phyloP scores from a whole-genome alignment of 306 rosid species.

The Prosopis cineraria region DNA sequence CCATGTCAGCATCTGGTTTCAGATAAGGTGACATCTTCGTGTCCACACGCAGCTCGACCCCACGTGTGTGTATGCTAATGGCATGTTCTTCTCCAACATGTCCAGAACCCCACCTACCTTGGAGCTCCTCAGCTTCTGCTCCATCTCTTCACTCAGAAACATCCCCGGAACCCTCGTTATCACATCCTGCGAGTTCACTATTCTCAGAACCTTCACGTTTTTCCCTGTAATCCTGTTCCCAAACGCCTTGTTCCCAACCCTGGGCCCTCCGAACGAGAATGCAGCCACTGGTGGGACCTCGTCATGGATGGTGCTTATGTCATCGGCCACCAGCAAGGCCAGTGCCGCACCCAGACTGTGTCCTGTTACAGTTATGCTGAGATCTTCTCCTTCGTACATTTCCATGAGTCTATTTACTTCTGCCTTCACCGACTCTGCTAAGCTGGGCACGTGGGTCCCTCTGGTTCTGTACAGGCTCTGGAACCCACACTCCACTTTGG shows the following conservation, averaged over 20 bases:
- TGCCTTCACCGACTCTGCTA: constrained; percentile 68
- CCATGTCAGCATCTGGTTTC: constrained; percentile 86
- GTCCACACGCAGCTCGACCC: constrained; percentile 72
- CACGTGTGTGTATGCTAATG: constrained; percentile 72
- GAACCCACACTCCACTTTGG: constrained; percentile 86
- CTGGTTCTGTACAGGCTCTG: constrained; percentile 67
- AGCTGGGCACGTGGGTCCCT: constrained; percentile 75
- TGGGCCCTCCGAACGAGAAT: constrained; percentile 89
- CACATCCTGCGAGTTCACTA: constrained; percentile 87
- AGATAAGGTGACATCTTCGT: constrained; percentile 87
- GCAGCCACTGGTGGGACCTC: constrained; percentile 73
- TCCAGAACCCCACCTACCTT: constrained; percentile 45
- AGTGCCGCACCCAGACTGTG: constrained; percentile 90
- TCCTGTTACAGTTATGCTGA: constrained; percentile 84
- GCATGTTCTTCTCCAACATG: constrained; percentile 38
- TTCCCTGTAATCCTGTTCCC: constrained; percentile 43
- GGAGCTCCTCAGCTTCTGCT: constrained; percentile 42
- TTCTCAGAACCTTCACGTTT: constrained; percentile 69
- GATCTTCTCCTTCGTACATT: constrained; percentile 59
- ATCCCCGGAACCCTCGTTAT: constrained; percentile 70
- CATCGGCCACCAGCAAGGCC: constrained; percentile 79
- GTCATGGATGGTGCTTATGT: constrained; percentile 36
- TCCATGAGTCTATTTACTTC: constrained; percentile 61
- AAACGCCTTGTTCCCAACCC: constrained; percentile 73
- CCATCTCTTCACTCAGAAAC: constrained; percentile 55